Evolutionary conservation across 257 asterid genomes (phyloP).

Genomic region (Agastache rugosa): DNA sequence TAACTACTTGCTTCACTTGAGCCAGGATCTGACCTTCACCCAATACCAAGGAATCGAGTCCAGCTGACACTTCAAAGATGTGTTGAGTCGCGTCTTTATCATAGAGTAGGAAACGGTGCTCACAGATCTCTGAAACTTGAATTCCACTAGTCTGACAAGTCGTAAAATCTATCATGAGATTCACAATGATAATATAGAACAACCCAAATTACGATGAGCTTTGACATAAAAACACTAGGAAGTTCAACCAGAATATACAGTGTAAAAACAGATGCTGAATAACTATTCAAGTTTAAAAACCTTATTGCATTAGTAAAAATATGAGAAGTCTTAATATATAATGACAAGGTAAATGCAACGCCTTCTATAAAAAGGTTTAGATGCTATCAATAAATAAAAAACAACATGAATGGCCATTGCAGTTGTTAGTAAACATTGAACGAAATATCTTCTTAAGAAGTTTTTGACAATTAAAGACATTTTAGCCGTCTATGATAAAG

Average conservation of each 20-base stretch:
- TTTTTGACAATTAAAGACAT: neutral
- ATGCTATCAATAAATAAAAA: neutral
- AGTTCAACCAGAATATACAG: constrained; percentile 8
- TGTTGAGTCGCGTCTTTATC: constrained; percentile 95
- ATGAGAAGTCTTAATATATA: neutral
- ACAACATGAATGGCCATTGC: neutral
- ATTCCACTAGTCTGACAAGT: constrained; percentile 83
- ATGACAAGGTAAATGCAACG: neutral
- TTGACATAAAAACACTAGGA: neutral
- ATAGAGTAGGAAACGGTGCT: constrained; percentile 85
- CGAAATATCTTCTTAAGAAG: neutral
- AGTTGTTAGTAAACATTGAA: neutral
- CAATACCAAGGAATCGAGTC: constrained; percentile 87
- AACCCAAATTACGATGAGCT: neutral
- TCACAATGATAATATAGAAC: neutral
- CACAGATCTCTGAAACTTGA: constrained; percentile 77
- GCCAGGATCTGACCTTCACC: constrained; percentile 99
- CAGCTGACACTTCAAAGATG: constrained; percentile 92
- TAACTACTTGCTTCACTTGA: constrained; percentile 95
- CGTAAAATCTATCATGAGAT: constrained; percentile 29
- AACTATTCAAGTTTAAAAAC: neutral
- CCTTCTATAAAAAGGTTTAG: neutral
- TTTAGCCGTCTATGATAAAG: neutral
- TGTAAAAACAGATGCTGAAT: neutral
- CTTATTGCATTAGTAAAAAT: neutral